These are phyloP conservation scores for Aspergillus incahuasiensis DNA, from an alignment of 495 filamentous ascomycete species.

Conservation along the genomic window DNA sequence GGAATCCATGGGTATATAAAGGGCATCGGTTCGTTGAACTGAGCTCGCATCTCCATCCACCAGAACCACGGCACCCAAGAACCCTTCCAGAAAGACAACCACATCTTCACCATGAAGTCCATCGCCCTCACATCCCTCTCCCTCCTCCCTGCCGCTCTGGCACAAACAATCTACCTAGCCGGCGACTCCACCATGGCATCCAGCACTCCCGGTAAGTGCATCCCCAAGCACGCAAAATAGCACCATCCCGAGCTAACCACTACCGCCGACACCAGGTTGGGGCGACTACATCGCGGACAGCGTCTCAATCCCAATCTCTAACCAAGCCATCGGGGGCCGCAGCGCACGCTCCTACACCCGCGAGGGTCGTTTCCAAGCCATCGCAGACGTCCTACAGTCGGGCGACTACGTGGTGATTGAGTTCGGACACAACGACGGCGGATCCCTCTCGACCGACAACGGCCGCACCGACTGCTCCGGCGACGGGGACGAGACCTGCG, in stretches of 20 bases:
- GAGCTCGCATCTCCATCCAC: background rate
- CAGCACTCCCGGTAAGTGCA: slow-evolving; percentile 23
- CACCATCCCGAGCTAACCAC: no score
- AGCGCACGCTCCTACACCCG: slow-evolving; percentile 57
- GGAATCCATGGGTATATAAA: background rate
- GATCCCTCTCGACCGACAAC: slow-evolving; percentile 54
- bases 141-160: slow-evolving; percentile 24
- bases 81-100: background rate
- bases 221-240: background rate
- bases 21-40: background rate
- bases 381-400: slow-evolving; percentile 41
- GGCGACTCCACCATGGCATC: slow-evolving; percentile 56
- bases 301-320: slow-evolving; percentile 43
- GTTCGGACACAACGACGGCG: slow-evolving; percentile 65
- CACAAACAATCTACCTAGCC: slow-evolving; percentile 46
- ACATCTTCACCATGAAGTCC: slow-evolving; percentile 22
- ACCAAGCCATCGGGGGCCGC: slow-evolving; percentile 56
- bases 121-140: slow-evolving; percentile 15
- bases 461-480: slow-evolving; percentile 56
- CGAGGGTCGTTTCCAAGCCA: slow-evolving; percentile 54
- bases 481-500: slow-evolving; percentile 51
- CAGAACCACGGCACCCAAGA: background rate
- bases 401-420: slow-evolving; percentile 59
- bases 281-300: slow-evolving; percentile 52
- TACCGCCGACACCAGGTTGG: slow-evolving; percentile 44